Evolutionary conservation across 805 yeast species (phyloP).

Genomic region (Yamadazyma tumulicola): DNA sequence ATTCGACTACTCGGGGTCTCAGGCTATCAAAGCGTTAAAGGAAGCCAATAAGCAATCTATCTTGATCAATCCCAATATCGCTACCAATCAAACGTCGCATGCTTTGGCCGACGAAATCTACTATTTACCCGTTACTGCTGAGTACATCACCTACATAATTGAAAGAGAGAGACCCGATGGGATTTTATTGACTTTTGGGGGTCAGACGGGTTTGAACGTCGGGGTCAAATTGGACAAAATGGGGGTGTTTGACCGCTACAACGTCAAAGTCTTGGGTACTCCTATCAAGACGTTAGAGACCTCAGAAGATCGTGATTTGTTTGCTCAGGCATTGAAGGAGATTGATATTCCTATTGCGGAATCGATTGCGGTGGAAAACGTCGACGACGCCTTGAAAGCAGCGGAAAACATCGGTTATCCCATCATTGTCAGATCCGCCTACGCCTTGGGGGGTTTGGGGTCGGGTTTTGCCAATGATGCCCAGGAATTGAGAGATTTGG

Average conservation of each 20-base stretch:
- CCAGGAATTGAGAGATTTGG: constrained; percentile 76
- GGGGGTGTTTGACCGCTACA: constrained; percentile 89
- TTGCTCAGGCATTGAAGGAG: constrained; percentile 91
- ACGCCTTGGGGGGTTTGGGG: constrained; percentile 95
- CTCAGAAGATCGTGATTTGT: constrained; percentile 96
- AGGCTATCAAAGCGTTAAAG: constrained; percentile 96
- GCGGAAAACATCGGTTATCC: constrained; percentile 90
- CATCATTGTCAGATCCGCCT: constrained; percentile 95
- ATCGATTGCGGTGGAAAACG: constrained; percentile 77
- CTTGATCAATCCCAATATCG: constrained; percentile 95
- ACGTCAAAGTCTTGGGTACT: constrained; percentile 95
- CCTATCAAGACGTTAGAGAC: constrained; percentile 94
- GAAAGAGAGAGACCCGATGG: constrained; percentile 96
- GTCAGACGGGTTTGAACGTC: constrained; percentile 95
- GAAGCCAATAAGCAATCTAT: constrained; percentile 88
- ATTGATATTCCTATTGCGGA: constrained; percentile 95
- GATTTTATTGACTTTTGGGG: constrained; percentile 95
- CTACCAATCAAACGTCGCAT: constrained; percentile 96
- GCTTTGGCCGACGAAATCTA: constrained; percentile 98
- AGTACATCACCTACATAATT: constrained; percentile 93
- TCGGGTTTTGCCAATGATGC: constrained; percentile 95
- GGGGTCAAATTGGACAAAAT: constrained; percentile 92
- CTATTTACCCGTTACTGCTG: constrained; percentile 96
- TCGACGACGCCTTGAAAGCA: constrained; percentile 80
- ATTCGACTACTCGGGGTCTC: constrained; percentile 97